Evolutionary conservation across 129 eudicot genomes (phyloP), one percentile per base, ranked within the genome.

Genomic region (Centella asiatica): DNA sequence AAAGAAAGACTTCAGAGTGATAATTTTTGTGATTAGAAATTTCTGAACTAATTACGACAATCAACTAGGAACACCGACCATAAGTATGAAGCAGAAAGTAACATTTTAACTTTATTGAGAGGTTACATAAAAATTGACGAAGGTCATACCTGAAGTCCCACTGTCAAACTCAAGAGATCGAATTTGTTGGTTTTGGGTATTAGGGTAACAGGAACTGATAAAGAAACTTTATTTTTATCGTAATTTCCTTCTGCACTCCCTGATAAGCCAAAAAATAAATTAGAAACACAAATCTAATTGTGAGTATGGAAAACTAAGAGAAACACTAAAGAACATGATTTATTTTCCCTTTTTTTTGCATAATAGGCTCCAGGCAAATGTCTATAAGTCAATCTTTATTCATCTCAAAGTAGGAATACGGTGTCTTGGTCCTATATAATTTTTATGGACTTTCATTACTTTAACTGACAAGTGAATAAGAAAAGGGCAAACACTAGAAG

Each of bases 121-220:
- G 39, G 45, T 50, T 23, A 31, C 2, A 52, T 18, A 42, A 17
- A 8, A 18, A 25, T 58, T 25, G 3, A 15, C 14, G 37, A 48
- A 79, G 60, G 64, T 62, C 83, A 55, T 58, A 93, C 99, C 99
- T 88, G 84, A 65, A 93, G 90, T 49, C 99, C 99, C 8, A 93
- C 96, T 7, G 99, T 93, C 73, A 75, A 57, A 76, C 99, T 93
- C 86, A 93, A 74, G 37, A 93, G 77, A 72, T 87, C 96, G 56
- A 93, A 69, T 65, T 65, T 78, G 78, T 88, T 93, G 24, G 39
- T 74, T 51, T 96, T 95, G 3, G 68, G 45, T 32, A 40, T 46
- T 47, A 93, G 81, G 47, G 80, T 83, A 36, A 85, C 50, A 1
- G 96, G 84, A 53, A 82, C 60, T 27, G 88, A 83, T 49, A 70